Conservation (phyloP, 805 yeast species). For the Cyberlindnera mycetangii region DNA sequence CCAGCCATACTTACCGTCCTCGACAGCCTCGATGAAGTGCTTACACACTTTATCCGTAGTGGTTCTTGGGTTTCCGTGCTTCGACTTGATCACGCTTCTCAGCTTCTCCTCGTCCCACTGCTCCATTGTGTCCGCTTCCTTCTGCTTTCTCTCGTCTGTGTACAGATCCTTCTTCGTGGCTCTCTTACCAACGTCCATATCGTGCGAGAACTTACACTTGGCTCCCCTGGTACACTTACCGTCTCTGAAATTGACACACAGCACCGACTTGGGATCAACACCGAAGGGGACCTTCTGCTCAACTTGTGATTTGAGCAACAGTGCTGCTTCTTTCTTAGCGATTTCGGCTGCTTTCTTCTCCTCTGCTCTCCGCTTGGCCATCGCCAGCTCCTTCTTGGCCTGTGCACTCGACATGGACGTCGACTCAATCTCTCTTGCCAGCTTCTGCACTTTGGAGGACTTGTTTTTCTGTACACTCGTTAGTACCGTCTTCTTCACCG, state of each 20-base stretch:
- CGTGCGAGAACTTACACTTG: slow-evolving; percentile 91
- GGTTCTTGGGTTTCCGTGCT: slow-evolving; percentile 91
- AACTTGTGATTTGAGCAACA: slow-evolving; percentile 62
- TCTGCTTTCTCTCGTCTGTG: slow-evolving; percentile 73
- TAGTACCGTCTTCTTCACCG: no score
- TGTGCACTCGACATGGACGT: slow-evolving; percentile 51
- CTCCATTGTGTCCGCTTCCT: slow-evolving; percentile 88
- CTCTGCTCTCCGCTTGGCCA: slow-evolving; percentile 59
- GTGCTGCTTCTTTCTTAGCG: slow-evolving; percentile 84
- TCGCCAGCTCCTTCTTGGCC: slow-evolving; percentile 74
- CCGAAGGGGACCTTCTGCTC: slow-evolving; percentile 93
- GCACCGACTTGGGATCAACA: slow-evolving; percentile 91
- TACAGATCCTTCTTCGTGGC: slow-evolving; percentile 89
- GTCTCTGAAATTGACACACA: slow-evolving; percentile 86
- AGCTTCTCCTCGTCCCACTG: slow-evolving; percentile 96
- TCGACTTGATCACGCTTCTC: slow-evolving; percentile 78
- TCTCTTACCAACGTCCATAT: slow-evolving; percentile 79
- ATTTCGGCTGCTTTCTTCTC: slow-evolving; percentile 90
- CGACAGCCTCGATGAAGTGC: slow-evolving; percentile 93
- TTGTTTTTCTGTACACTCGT: slow-evolving; percentile 57
- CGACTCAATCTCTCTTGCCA: slow-evolving; percentile 61
- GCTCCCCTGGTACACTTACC: slow-evolving; percentile 80
- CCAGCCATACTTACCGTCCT: slow-evolving; percentile 98
- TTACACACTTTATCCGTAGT: slow-evolving; percentile 96
- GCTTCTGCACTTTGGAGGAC: slow-evolving; percentile 83